phyloP scores from a whole-genome alignment of 2,329 filamentous ascomycete species.

The Cladosporium cucumerinum region DNA sequence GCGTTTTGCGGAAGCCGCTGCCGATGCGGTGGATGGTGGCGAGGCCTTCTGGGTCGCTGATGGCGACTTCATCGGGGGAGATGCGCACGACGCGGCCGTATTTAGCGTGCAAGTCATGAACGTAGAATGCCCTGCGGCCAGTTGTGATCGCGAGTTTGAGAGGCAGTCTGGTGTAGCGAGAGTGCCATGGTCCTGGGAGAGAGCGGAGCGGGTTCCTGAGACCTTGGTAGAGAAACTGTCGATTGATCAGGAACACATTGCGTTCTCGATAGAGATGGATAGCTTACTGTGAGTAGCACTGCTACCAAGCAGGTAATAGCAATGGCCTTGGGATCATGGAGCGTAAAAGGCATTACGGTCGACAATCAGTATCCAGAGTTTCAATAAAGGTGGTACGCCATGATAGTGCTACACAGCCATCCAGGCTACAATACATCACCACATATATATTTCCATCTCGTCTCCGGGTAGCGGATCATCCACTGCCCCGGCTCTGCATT shows the following conservation, averaged over 20 bases:
- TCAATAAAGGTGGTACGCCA: not conserved
- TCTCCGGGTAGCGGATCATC: not conserved
- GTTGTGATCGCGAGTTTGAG: slow-evolving; percentile 38
- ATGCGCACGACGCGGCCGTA: slow-evolving; percentile 50
- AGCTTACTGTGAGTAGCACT: not conserved
- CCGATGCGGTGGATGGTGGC: slow-evolving; percentile 20
- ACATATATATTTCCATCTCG: not conserved
- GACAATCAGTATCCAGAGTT: not conserved
- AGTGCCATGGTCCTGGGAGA: slow-evolving; percentile 31
- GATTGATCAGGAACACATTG: not conserved
- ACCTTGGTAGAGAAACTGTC: not conserved
- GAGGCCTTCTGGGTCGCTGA: slow-evolving; percentile 1
- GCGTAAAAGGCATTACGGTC: not conserved
- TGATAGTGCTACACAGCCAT: not conserved
- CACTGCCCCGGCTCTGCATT: not conserved
- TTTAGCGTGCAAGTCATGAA: slow-evolving; percentile 36
- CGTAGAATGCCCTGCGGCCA: slow-evolving; percentile 38
- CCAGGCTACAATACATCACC: not conserved
- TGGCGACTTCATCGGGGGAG: slow-evolving; percentile 40
- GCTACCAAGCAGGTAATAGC: not conserved
- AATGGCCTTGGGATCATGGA: not conserved
- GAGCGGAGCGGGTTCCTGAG: slow-evolving; percentile 25
- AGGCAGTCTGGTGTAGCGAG: slow-evolving; percentile 25
- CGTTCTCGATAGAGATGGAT: not conserved
- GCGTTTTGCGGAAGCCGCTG: slow-evolving; percentile 28